These are phyloP conservation scores for Coniophora puteana DNA, from an alignment of 1,284 basidiomycete species.

Conservation along the genomic window DNA sequence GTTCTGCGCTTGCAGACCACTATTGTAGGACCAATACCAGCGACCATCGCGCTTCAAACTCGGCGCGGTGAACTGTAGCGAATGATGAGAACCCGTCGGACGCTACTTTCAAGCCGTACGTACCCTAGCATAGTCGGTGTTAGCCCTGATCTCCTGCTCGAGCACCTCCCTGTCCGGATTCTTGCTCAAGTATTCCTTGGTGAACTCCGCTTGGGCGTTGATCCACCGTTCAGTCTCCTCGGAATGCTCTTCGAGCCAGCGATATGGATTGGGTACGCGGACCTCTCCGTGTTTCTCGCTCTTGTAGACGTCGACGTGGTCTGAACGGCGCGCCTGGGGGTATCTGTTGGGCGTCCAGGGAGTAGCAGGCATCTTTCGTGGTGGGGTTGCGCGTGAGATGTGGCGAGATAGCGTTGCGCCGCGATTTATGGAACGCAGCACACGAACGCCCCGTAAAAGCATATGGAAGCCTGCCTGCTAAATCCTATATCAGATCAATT, in stretches of 20 bases:
- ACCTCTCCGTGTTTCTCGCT: slow-evolving; percentile 59
- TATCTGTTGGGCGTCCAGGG: slow-evolving; percentile 48
- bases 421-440: slow-evolving; percentile 18
- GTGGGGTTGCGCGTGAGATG: slow-evolving; percentile 10
- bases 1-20: slow-evolving; percentile 63
- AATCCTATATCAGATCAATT: slow-evolving; percentile 23
- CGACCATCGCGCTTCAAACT: slow-evolving; percentile 56
- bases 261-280: slow-evolving; percentile 67
- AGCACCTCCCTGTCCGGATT: slow-evolving; percentile 55
- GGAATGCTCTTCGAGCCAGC: slow-evolving; percentile 63
- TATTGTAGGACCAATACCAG: slow-evolving; percentile 80
- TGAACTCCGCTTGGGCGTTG: slow-evolving; percentile 58
- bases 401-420: slow-evolving; percentile 18
- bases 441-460: slow-evolving; percentile 12
- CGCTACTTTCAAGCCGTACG: slow-evolving; percentile 7
- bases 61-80: slow-evolving; percentile 56
- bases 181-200: slow-evolving; percentile 56
- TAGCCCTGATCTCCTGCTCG: slow-evolving; percentile 56
- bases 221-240: slow-evolving; percentile 66
- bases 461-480: slow-evolving; percentile 11
- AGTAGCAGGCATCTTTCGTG: slow-evolving; percentile 23
- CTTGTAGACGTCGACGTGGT: slow-evolving; percentile 67
- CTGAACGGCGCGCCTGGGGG: slow-evolving; percentile 58
- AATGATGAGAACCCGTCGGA: slow-evolving; percentile 5
- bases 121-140: slow-evolving; percentile 72